Evolutionary conservation across 2,329 filamentous ascomycete genomes (phyloP), one percentile per base, ranked within the genome.

Genomic region (Myriangium duriaei): DNA sequence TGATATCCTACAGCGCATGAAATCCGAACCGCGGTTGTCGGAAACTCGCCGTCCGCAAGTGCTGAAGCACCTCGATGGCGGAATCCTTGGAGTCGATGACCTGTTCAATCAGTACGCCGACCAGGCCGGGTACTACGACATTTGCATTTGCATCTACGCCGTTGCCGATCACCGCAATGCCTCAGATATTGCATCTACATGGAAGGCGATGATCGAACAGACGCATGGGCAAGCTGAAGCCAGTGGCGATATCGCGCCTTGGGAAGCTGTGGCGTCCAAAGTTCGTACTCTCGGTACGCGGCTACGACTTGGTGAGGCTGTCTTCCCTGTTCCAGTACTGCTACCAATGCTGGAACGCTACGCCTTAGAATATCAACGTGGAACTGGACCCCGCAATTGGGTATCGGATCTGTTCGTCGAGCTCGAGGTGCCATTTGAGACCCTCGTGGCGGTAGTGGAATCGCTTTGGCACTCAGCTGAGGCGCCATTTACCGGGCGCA

Each of bases 21-120:
- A 71, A 53, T 70, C 71, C 7, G 91, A 98, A 47, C 56, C 65
- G 1, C 75, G 91, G 30, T 71, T 95, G 26, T 63, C 68, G 10
- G 61, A 67, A 1, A 74, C 79, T 34, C 73, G 75, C 30, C 75
- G 73, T 51, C 60, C 64, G 1, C 72, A 80, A 40, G 74, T 93
- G 15, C 61, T 81, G 42, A 57, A 68, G 31, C 69, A 73, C 19
- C 72, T 95, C 26, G 78, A 93, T 56, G 81, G 83, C n/a, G 72
- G 75, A 33, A 81, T 96, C 34, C 70, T 81, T 49, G 69, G 74
- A 41, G 67, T 96, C 24, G 83, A 79, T 45, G 75, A 92, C 77
- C 75, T 98, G n/a, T 98, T 85, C 64, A 93, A 96, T 55, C 67
- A 76, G 45, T 98, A 86, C 51, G 85, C 87, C 39, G 87, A 95